phyloP scores from a whole-genome alignment of 2,329 filamentous ascomycete species.

The Fusarium decemcellulare region DNA sequence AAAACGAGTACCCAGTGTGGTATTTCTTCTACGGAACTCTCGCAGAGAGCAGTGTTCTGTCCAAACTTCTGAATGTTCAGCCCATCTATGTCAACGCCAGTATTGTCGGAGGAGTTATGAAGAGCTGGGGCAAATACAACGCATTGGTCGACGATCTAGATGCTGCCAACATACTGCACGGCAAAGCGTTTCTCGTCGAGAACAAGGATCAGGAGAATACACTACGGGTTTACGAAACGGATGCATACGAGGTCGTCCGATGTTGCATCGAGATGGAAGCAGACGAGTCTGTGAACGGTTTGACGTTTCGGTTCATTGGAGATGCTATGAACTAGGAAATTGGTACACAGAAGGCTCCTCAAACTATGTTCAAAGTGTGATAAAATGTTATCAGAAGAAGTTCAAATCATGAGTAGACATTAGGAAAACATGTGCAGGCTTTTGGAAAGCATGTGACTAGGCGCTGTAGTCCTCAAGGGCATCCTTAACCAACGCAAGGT shows the following conservation, averaged over 20 bases:
- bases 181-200: background rate
- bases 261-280: constrained; percentile 5
- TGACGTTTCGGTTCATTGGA: constrained; percentile 15
- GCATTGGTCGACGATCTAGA: constrained; percentile 11
- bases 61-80: background rate
- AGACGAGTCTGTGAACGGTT: background rate
- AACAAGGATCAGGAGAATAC: constrained; percentile 5
- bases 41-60: background rate
- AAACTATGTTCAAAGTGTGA: background rate
- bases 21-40: constrained; percentile 19
- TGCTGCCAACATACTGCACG: rapidly evolving
- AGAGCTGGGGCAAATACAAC: constrained; percentile 7
- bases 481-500: constrained; percentile 58
- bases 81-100: background rate
- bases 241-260: constrained; percentile 8
- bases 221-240: constrained; percentile 11
- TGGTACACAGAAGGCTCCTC: background rate
- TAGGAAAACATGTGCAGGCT: background rate
- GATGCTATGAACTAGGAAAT: background rate
- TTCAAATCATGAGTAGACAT: background rate
- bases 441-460: background rate
- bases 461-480: constrained; percentile 27
- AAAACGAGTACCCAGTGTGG: constrained; percentile 13
- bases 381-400: background rate
- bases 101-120: background rate